These are phyloP conservation scores for Gentiana straminea DNA, from an alignment of 257 asterid genomes.

Conservation along the genomic window DNA sequence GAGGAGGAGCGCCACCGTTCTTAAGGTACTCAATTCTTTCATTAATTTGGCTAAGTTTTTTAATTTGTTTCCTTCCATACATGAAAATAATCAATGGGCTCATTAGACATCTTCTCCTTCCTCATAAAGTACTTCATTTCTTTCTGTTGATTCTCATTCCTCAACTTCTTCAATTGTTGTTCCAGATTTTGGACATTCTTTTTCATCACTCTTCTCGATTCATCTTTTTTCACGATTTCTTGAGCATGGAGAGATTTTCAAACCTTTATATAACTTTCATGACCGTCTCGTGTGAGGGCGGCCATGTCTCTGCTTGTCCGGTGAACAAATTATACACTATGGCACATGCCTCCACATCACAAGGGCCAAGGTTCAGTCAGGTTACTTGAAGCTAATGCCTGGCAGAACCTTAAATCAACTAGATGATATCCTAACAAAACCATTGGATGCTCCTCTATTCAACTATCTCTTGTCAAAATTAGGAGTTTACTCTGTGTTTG, in stretches of 20 bases:
- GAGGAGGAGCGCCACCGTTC: not conserved
- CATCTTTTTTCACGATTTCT: not conserved
- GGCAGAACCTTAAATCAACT: no score
- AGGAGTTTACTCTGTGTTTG: no score
- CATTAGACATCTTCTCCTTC: not conserved
- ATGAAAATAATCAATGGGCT: no score
- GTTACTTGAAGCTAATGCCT: no score
- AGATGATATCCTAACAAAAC: no score
- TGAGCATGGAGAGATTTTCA: not conserved
- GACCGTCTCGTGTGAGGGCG: not conserved
- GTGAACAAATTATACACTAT: not conserved
- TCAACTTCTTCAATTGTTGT: not conserved
- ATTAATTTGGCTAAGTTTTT: not conserved
- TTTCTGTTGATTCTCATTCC: not conserved
- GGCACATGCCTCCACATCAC: not conserved
- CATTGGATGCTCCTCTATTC: no score
- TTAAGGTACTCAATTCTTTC: not conserved
- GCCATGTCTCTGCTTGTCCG: constrained; percentile 2
- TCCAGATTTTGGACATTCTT: not conserved
- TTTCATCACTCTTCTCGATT: not conserved
- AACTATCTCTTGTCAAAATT: no score
- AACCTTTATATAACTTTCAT: not conserved
- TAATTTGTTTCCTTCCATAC: not conserved
- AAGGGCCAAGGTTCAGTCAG: not conserved
- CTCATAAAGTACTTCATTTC: not conserved